These are phyloP conservation scores for Lanzia echinophila DNA, from an alignment of 2,329 filamentous ascomycete species.

Conservation along the genomic window DNA sequence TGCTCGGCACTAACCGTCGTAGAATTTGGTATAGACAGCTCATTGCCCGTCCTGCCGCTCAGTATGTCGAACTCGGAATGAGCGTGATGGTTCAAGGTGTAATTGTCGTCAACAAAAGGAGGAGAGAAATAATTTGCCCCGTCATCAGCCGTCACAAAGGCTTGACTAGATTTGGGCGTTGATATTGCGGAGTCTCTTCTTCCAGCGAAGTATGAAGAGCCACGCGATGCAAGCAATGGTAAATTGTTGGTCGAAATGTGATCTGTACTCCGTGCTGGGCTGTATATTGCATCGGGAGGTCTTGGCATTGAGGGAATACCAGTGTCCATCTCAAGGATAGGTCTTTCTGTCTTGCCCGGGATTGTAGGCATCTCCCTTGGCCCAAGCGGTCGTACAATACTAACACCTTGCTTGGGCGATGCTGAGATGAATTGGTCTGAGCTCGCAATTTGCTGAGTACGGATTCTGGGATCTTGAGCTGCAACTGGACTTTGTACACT, in stretches of 20 bases:
- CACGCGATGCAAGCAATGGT: slow-evolving; percentile 23
- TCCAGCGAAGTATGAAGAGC: slow-evolving; percentile 19
- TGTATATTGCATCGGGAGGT: slow-evolving; percentile 32
- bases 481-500: slow-evolving; percentile 30
- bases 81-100: slow-evolving; percentile 5
- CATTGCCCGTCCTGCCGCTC: too few relatives aligned
- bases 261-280: slow-evolving; percentile 28
- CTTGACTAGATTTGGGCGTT: slow-evolving; percentile 21
- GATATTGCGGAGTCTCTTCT: slow-evolving; percentile 22
- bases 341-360: slow-evolving; percentile 14
- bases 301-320: slow-evolving; percentile 25
- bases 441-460: slow-evolving; percentile 41
- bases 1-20: slow-evolving; percentile 45
- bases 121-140: slow-evolving; percentile 22
- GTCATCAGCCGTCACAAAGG: slow-evolving; percentile 16
- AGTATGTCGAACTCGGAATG: not conserved
- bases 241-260: slow-evolving; percentile 18
- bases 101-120: slow-evolving; percentile 10
- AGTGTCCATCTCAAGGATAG: slow-evolving; percentile 22
- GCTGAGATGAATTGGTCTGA: slow-evolving; percentile 21
- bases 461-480: slow-evolving; percentile 47
- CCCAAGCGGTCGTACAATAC: slow-evolving; percentile 17
- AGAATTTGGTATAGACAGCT: slow-evolving; percentile 16
- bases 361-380: slow-evolving; percentile 27
- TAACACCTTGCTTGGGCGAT: slow-evolving; percentile 3